Percentiles rank a stretch among this genome's conserved stretches.
phyloP scores from a whole-genome alignment of 441 rosid genomes.

The Dalechampia spathulata region DNA sequence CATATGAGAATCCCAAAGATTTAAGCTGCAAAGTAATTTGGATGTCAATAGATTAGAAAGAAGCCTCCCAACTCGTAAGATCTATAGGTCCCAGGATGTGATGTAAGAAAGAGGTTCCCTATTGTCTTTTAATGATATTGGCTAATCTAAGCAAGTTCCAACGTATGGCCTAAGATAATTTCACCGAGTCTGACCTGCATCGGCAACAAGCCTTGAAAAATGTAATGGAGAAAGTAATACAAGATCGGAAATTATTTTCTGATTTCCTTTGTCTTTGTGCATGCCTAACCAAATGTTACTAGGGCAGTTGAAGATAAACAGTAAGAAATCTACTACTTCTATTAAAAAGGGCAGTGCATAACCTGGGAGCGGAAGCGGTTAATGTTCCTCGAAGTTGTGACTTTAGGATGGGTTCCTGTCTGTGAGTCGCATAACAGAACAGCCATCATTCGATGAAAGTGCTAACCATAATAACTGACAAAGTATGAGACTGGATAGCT shows the following conservation, averaged over 20 bases:
- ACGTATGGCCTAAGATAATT: background rate
- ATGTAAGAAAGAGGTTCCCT: background rate
- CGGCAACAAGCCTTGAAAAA: background rate
- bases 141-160: background rate
- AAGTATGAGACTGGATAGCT: background rate
- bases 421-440: constrained; percentile 25
- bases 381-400: constrained; percentile 87
- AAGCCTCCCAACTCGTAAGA: background rate
- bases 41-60: constrained; percentile 11
- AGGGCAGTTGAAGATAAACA: background rate
- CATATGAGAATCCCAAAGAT: constrained; percentile 88
- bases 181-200: background rate
- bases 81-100: background rate
- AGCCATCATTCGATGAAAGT: constrained; percentile 12
- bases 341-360: constrained; percentile 12
- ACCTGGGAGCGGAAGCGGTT: constrained; percentile 80
- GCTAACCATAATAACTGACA: constrained; percentile 4
- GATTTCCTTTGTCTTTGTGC: too few relatives aligned
- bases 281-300: background rate
- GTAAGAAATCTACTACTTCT: background rate
- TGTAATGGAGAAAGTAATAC: background rate
- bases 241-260: too few relatives aligned
- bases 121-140: background rate
- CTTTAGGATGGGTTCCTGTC: constrained; percentile 95
- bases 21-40: constrained; percentile 57